Percentiles rank a stretch among this genome's conserved stretches.
Conservation (phyloP, 306 rosid species). For the Hylodesmum podocarpum region DNA sequence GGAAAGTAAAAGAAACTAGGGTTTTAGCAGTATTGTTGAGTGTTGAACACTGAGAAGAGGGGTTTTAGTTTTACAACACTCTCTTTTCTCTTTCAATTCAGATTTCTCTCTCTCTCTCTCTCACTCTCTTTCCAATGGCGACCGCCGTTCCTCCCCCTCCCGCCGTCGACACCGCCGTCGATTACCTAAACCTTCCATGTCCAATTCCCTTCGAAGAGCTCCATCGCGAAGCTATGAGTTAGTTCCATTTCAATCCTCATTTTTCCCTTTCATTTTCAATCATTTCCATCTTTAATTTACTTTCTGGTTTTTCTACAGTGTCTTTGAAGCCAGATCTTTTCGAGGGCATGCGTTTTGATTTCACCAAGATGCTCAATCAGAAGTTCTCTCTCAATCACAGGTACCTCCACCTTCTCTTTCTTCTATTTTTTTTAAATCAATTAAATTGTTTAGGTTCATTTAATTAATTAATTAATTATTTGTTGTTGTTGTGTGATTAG, state of each 20-base stretch:
- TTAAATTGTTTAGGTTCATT: not conserved
- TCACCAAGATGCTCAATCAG: constrained; percentile 86
- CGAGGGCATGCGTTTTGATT: constrained; percentile 96
- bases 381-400: constrained; percentile 95
- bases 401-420: constrained; percentile 25
- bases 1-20: constrained; percentile 15
- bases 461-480: not conserved
- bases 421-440: not conserved
- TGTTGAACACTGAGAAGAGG: no score
- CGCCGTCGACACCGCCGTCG: constrained; percentile 49
- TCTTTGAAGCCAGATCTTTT: constrained; percentile 96
- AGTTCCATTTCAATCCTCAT: constrained; percentile 13
- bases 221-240: constrained; percentile 96
- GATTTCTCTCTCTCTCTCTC: not conserved
- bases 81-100: no score
- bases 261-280: not conserved
- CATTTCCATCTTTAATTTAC: not conserved
- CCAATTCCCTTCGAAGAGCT: constrained; percentile 95
- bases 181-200: constrained; percentile 83
- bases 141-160: constrained; percentile 10
- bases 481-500: constrained; percentile 39
- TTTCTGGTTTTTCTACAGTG: constrained; percentile 51
- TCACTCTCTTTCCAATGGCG: constrained; percentile 40
- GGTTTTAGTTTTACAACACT: constrained; percentile 24
- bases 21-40: constrained; percentile 29